phyloP scores from a whole-genome alignment of 2,329 filamentous ascomycete species.

The Metarhizium rileyi region DNA sequence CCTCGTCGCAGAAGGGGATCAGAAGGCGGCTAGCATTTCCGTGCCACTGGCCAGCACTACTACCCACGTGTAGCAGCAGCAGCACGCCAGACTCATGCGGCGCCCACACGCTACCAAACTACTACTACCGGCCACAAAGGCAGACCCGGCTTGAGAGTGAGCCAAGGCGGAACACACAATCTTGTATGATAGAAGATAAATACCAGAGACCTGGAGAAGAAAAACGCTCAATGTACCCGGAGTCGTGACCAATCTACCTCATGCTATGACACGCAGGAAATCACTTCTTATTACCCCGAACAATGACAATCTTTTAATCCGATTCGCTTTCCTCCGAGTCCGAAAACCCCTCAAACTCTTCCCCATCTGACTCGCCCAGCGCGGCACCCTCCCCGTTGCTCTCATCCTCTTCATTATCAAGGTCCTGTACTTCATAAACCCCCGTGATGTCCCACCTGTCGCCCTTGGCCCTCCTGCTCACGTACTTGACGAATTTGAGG shows the following conservation, averaged over 20 bases:
- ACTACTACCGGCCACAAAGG: too few species aligned
- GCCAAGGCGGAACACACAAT: background rate
- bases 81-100: too few species aligned
- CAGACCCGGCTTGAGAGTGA: background rate
- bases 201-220: background rate
- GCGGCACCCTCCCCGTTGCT: slow-evolving; percentile 24
- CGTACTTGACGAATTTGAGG: slow-evolving; percentile 93
- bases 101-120: too few species aligned
- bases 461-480: slow-evolving; percentile 70
- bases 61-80: too few species aligned
- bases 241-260: background rate
- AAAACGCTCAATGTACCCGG: background rate
- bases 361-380: slow-evolving; percentile 31
- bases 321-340: slow-evolving; percentile 28
- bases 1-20: background rate
- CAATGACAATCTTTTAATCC: slow-evolving; percentile 19
- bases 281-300: too few species aligned
- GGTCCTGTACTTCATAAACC: slow-evolving; percentile 60
- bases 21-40: too few species aligned
- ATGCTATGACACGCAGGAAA: background rate
- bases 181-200: background rate
- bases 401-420: slow-evolving; percentile 32
- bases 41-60: too few species aligned
- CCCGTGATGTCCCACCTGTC: slow-evolving; percentile 89
- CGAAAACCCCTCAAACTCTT: slow-evolving; percentile 51